phyloP scores from a whole-genome alignment of 1,284 basidiomycete species.

The Rhodotorula mucilaginosa region DNA sequence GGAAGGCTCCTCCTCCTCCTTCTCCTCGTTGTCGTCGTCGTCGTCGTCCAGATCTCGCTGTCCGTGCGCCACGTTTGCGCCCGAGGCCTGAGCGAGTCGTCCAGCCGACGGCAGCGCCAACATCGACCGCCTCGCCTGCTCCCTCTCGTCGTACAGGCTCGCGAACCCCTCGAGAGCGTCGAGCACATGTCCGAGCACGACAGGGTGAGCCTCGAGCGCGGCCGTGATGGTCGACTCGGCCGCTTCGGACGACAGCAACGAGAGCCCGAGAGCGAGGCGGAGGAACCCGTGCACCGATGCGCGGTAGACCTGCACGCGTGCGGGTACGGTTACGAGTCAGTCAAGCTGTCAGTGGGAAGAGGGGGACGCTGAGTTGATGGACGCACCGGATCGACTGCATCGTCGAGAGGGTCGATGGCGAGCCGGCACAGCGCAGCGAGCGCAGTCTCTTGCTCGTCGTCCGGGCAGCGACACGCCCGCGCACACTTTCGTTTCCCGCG shows the following conservation, averaged over 20 bases:
- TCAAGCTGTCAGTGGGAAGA: no score
- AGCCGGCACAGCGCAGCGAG: constrained; percentile 8
- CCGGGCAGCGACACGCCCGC: constrained; percentile 10
- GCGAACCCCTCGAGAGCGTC: constrained; percentile 24
- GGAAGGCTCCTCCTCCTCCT: background rate
- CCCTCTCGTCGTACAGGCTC: constrained; percentile 17
- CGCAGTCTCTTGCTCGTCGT: background rate
- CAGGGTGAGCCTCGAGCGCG: background rate
- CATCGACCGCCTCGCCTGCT: background rate
- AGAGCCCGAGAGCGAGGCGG: constrained; percentile 24
- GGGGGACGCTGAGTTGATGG: no score
- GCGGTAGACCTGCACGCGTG: constrained; percentile 12
- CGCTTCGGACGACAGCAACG: constrained; percentile 12
- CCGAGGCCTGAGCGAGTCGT: background rate
- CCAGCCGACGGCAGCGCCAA: background rate
- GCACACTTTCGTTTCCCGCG: constrained; percentile 14
- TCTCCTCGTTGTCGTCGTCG: background rate
- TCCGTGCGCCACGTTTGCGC: background rate
- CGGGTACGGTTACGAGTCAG: background rate
- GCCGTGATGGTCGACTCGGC: constrained; percentile 22
- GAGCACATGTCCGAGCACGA: background rate
- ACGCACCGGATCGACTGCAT: constrained; percentile 24
- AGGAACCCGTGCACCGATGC: constrained; percentile 26
- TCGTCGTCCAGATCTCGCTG: background rate
- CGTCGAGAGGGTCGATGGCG: constrained; percentile 14